Evolutionary conservation across 108 stramenopile genomes (phyloP), one percentile per base, ranked within the genome.

Genomic region (Cylindrotheca closterium): DNA sequence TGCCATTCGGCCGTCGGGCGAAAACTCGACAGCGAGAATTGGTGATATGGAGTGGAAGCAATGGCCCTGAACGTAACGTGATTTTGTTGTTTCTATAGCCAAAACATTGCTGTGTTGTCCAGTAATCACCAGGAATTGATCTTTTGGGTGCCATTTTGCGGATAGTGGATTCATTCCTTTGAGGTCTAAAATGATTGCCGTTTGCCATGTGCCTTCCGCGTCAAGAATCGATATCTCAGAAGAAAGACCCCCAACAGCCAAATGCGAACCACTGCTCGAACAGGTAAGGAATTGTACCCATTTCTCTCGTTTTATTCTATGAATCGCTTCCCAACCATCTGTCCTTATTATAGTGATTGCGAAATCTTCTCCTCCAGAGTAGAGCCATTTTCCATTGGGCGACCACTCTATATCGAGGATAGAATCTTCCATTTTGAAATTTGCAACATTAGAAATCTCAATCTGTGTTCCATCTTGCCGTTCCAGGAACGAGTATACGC

Each of bases 81-180:
- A 58, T 31, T 75, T 72, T 31, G 84, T 80, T 10, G 87, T 83
- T 68, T 88, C 87, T 28, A 84, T 68, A 0, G 81, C 80, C 21
- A 81, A 48, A n/a, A 88, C 69, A 66, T 68, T 74, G 46, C 85
- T 74, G 59, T 74, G 74, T 69, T 88, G 87, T 4, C 87, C 87
- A 19, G 75, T 80, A 26, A 88, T 45, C 2, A 79, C 79, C 61
- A 88, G 47, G 45, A 76, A 84, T 57, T 85, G 74, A 67, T 88
- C 87, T 33, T 76, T 64, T 10, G 87, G 87, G 58, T 88, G 87
- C 87, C 87, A 88, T 50, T 58, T 70, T 15, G 87, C 87, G 23
- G 79, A 80, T 22, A 85, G 56, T 18, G 84, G 78, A 18, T 80
- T 77, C 17, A 83, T 54, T 25, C 79, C 81, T 45, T 84, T 81